Evolutionary conservation across 768 basidiomycete species (phyloP), one percentile per base, ranked within the genome.

Genomic region (Collybia sordida): DNA sequence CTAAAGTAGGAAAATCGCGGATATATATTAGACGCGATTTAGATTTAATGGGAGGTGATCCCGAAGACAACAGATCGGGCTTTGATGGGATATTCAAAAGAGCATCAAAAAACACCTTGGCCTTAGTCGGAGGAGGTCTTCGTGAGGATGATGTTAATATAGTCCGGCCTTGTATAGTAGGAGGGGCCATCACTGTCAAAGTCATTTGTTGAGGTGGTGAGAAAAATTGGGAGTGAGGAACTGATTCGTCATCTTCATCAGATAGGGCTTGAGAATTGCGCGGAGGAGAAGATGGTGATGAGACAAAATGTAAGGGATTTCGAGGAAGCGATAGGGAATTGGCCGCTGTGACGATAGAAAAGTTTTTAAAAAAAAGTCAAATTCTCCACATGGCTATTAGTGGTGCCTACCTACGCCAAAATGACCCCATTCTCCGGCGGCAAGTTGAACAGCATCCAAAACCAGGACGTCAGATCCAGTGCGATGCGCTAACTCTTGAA

Each of bases 351-450:
- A 28, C 15, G 22, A 49, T 42, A 49, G 47, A 41, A 42, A 27
- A n/a, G 40, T 24, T 35, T 43, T 2, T 6, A 43, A 27, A 23
- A 28, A 37, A 39, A 43, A 19, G 40, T 6, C 11, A 3, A 11
- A 31, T 6, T 6, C 14, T 12, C 31, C 11, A 31, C 14, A 31
- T 31, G 3, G 9, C 14, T 31, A 3, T 31, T 12, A 11, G 14
- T 6, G 14, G 31, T 11, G 31, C 58, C 43, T 45, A 86, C 89
- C 88, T 77, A 85, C 80, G 22, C 93, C 93, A 64, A 92, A 92
- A 17, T 78, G 74, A 2, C 93, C 93, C 75, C 85, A 88, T 65
- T 91, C 86, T n/a, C 93, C 91, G 3, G 92, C 86, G 27, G 89
- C 92, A 17, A 96, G 72, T 51, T 94, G 89, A 7, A 86, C 83